These are phyloP conservation scores for Nymphaea thermarum DNA, from an alignment of 164 flowering plant genomes.

Conservation along the genomic window DNA sequence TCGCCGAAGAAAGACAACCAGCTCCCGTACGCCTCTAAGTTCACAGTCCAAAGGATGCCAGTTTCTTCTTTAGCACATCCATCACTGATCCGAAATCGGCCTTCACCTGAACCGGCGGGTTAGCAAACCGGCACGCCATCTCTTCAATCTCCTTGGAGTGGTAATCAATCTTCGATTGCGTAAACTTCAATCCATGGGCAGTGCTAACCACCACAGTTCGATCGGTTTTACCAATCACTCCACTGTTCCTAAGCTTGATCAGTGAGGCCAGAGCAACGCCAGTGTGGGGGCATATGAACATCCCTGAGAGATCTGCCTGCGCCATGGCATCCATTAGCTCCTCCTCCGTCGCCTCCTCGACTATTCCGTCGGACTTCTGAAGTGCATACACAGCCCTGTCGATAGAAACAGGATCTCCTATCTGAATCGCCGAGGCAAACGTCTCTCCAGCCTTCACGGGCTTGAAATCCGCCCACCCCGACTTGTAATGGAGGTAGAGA, in stretches of 20 bases:
- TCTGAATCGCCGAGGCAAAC: constrained; percentile 89
- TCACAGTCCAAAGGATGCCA: not conserved
- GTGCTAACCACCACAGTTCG: constrained; percentile 90
- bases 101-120: constrained; percentile 51
- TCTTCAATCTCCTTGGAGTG: constrained; percentile 49
- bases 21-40: constrained; percentile 15
- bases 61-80: constrained; percentile 52
- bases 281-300: constrained; percentile 89
- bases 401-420: constrained; percentile 87
- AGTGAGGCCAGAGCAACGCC: constrained; percentile 83
- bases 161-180: constrained; percentile 77
- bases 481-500: constrained; percentile 52
- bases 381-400: constrained; percentile 81
- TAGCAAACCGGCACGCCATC: constrained; percentile 50
- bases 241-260: constrained; percentile 61
- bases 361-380: constrained; percentile 60
- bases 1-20: not conserved
- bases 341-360: constrained; percentile 88
- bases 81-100: constrained; percentile 58
- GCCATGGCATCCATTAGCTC: constrained; percentile 88
- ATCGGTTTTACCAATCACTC: constrained; percentile 50
- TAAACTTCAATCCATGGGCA: constrained; percentile 87
- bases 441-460: constrained; percentile 57
- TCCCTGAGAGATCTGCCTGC: constrained; percentile 75
- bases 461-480: constrained; percentile 55